Base-by-base conservation (phyloP, 2,329 filamentous ascomycete species). In the Penicillium sp. region DNA sequence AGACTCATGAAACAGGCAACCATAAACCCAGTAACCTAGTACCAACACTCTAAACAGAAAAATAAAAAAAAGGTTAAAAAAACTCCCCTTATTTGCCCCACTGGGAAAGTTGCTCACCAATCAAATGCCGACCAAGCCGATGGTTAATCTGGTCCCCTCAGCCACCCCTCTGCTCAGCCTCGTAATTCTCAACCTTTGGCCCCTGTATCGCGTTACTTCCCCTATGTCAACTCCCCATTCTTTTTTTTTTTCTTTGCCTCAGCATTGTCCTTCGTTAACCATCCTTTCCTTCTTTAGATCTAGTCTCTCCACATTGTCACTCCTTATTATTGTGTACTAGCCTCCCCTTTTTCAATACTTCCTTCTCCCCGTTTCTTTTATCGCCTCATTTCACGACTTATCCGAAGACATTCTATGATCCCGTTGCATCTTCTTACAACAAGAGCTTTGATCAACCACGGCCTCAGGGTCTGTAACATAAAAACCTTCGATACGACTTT, bases 231-330 rank as follows among this genome's bases (percentile, higher is more conserved):
- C 36, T 51, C 39, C 52, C 45, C 47, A 52, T 47, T 60, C 42
- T 55, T 53, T 43, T 55, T 48, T 40, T 63, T 53, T 43, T 55
- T 48, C 39, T 63, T 71, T 68, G 48, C 66, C 70, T 64, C 56
- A 48, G 40, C 30, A 49, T 51, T 49, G 46, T 34, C 32, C 55
- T 54, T 58, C 36, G 43, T 13, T 43, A 41, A 51, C 54, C 45
- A 47, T 61, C 53, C 51, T 58, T 60, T 61, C 47, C 47, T 53
- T 51, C 43, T 61, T 60, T 53, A 48, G 59, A 46, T 35, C 57
- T 60, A 52, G 56, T 47, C 47, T 61, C 55, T 49, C 55, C 56
- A 63, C 62, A n/a, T 54, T 47, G 57, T 63, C 61, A 51, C 59
- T 66, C 60, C 53, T 61, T 61, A 58, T 62, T 60, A 47, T 59